These are phyloP conservation scores for Salvia hispanica DNA, from an alignment of 257 asterid genomes.

Conservation along the genomic window DNA sequence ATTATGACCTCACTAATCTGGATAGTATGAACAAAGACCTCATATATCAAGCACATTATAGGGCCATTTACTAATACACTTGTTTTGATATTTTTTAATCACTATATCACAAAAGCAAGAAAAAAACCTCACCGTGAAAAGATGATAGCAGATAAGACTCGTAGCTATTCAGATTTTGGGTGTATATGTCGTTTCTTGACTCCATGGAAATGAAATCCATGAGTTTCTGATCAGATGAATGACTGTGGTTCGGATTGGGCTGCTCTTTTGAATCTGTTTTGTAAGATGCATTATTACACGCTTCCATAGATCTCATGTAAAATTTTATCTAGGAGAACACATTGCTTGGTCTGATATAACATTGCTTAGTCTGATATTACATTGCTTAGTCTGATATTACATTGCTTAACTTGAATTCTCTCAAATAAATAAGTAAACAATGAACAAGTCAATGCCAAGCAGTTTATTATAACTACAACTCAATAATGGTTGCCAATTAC, in stretches of 20 bases:
- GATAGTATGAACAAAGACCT: background rate
- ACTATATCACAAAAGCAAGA: background rate
- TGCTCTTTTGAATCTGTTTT: background rate
- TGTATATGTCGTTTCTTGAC: background rate
- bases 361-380: background rate
- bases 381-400: background rate
- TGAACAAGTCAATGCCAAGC: constrained; percentile 1
- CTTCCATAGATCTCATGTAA: background rate
- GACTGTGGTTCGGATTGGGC: background rate
- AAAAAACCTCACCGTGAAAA: background rate
- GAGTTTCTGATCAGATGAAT: background rate
- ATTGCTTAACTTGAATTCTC: constrained; percentile 9
- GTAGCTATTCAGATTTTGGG: background rate
- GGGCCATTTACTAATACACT: background rate
- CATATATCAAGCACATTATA: background rate
- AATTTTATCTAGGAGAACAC: background rate
- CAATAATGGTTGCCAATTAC: background rate
- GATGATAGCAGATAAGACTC: background rate
- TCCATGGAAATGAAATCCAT: background rate
- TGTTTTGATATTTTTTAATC: constrained; percentile 8
- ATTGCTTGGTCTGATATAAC: background rate
- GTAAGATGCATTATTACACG: constrained; percentile 11
- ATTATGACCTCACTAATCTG: background rate
- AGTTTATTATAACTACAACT: constrained; percentile 8
- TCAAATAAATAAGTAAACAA: background rate